These are phyloP conservation scores for Pythium rhizo-oryzae DNA, from an alignment of 352 stramenopile genomes.

Conservation along the genomic window DNA sequence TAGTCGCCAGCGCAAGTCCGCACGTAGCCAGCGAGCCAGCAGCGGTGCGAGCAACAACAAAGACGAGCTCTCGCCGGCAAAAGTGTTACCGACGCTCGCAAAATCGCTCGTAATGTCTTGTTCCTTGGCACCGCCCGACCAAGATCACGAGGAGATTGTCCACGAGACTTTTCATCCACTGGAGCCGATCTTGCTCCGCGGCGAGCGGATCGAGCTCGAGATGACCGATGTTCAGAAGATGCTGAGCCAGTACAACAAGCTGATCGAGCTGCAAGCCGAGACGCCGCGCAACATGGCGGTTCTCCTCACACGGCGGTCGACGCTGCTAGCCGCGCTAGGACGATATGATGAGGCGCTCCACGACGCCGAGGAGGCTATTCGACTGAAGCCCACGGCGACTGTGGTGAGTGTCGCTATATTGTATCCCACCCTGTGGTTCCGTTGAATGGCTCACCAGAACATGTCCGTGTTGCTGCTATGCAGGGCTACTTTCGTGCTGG, in stretches of 20 bases:
- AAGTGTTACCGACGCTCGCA: conserved; percentile 17
- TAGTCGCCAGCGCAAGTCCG: neutral
- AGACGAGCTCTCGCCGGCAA: neutral
- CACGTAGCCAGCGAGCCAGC: conserved; percentile 7
- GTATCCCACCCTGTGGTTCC: neutral
- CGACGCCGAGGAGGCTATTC: conserved; percentile 59
- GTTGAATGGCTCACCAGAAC: too few species aligned
- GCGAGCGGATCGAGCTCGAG: conserved; percentile 15
- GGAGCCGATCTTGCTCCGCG: conserved; percentile 13
- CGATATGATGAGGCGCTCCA: conserved; percentile 47
- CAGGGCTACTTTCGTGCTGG: conserved; percentile 76
- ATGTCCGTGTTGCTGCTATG: neutral
- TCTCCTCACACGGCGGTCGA: conserved; percentile 59
- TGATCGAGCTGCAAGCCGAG: conserved; percentile 55
- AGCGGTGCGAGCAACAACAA: conserved; percentile 11
- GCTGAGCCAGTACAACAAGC: conserved; percentile 70
- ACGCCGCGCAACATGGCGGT: conserved; percentile 58
- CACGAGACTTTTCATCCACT: conserved; percentile 12
- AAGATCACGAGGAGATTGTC: neutral
- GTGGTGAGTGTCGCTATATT: conserved; percentile 45
- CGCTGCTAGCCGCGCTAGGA: conserved; percentile 55
- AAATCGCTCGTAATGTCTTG: conserved; percentile 3
- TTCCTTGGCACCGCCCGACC: neutral
- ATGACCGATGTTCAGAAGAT: conserved; percentile 30
- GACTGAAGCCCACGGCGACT: conserved; percentile 50